Evolutionary conservation across 2,329 filamentous ascomycete species (phyloP), one percentile per base, ranked within the genome.

Genomic region (Paecilomyces sp.): DNA sequence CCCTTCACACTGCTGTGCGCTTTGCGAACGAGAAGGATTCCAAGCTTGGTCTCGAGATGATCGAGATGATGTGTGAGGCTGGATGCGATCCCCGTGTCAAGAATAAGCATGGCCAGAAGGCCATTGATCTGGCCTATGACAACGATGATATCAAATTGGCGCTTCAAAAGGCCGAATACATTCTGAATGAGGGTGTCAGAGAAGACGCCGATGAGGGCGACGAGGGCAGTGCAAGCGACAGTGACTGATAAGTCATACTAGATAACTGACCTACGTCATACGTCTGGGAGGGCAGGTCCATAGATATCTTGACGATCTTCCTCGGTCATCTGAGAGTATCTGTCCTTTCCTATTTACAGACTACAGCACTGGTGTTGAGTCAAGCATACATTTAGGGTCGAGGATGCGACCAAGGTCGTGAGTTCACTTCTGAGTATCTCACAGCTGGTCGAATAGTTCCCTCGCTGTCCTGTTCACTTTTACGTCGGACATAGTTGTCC

Each of bases 11-110:
- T 53, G 77, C 76, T 47, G 77, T 79, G 41, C 74, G 73, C 54
- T 79, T 73, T 63, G 76, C 77, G 64, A 79, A 77, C 59, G 78
- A 80, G 54, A 78, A 78, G 61, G 75, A 79, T 57, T 61, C 71
- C 25, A 70, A 75, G 31, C 60, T 79, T 6, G 78, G 77, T 12
- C 63, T 71, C 25, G 76, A 73, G 33, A 80, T 80, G 78, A 73
- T 79, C 61, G 74, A 75, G 62, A 80, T 80, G 77, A 77, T 79
- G 73, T 77, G 77, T 60, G 78, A 80, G 54, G 78, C 78, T 28
- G 78, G 78, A 53, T 79, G 77, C 60, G 78, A 80, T 65, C 77
- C 77, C 8, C 74, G 79, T 36, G 75, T 80, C 58, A 72, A 74
- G 62, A 80, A 81, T 64, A 79, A 78, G 64, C 74, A 77, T 57